Base-by-base conservation (phyloP, 805 yeast genomes). In the Suhomyces emberorum region DNA sequence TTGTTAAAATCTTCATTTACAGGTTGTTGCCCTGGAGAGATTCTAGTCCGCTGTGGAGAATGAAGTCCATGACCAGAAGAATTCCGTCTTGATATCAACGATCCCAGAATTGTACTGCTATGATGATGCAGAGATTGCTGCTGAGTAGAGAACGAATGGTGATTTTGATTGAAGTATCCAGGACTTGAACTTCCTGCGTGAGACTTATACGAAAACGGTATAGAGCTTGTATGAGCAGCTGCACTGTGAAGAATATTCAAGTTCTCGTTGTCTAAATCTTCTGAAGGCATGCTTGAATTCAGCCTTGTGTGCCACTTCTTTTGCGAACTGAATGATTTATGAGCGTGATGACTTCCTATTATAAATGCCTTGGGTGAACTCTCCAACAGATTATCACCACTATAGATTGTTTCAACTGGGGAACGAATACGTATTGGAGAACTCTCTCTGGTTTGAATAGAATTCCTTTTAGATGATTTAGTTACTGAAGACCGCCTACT, bases 241-340 rank as follows among this genome's bases (percentile, higher is more conserved):
- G 49, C 51, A 15, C 36, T 47, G 22, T 38, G 45, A 34, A 55
- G 28, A 3, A 57, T 32, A 34, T 53, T 49, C 26, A 47, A 40
- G 41, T 65, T 63, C 33, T 65, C 70, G 34, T 65, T 55, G 41
- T 65, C 70, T 30, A 62, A 44, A 37, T 65, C 71, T 12, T 26
- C 29, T 26, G 29, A 14, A 12, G 29, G 29, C 6, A 24, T 6
- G 7, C 17, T 18, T 4, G 29, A 26, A 12, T 26, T 10, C 17
- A 12, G 29, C 7, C 17, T 6, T 14, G 11, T 14, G 17, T 26
- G 29, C 29, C 29, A 26, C 12, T 21, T 16, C 10, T 28, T 22
- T 20, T 15, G 38, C 4, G 24, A 15, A 24, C 9, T 22, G 16
- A n/a, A 26, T 21, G 30, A 15, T 15, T 27, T 19, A n/a, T 23